Base-by-base conservation (phyloP, 345 rosid genomes). In the Pugionium cornutum region DNA sequence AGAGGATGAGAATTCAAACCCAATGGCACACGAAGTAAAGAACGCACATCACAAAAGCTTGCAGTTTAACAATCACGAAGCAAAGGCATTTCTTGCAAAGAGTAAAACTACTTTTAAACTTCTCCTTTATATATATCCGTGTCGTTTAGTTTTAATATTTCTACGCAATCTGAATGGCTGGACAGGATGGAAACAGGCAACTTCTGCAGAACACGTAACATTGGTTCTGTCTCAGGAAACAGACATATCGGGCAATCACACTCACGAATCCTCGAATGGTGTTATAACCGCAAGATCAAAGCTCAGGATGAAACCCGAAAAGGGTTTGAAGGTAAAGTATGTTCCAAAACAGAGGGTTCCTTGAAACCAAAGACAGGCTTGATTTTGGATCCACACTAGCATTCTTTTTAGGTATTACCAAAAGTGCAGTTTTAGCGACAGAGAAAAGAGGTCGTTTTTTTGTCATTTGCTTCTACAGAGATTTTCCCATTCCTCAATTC, bases 171-270 rank as follows among this genome's bases (percentile, higher is more conserved):
- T 53, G 46, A 60, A 18, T 27, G 57, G 34, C 8, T 46, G 53
- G 11, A 64, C 76, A 95, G 99, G 96, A 78, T 95, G 99, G 99
- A 89, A 84, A 77, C 85, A 81, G 78, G 91, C 91, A 53, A 79
- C 77, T 32, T 83, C 82, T 5, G 72, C 69, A 1, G 83, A 87
- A 57, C 97, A 91, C 67, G 86, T 89, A 75, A 82, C 70, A 55
- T 70, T 91, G 81, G 80, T 80, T 67, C 77, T 87, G 51, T 69
- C 82, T 26, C 74, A 78, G 18, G 82, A 82, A 59, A 69, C 62
- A 7, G 83, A 83, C 46, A 73, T 63, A 53, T 49, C 33, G 69
- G 64, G 64, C 60, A 58, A 53, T 46, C 57, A 45, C 67, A 56
- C 49, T 72, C 77, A 53, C 36, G 82, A 79, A 63, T 50, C 56